Percentiles rank a stretch among this genome's conserved stretches.
Conservation (phyloP, 371 early-diverging fungal species). For the Mucor lusitanicus region DNA sequence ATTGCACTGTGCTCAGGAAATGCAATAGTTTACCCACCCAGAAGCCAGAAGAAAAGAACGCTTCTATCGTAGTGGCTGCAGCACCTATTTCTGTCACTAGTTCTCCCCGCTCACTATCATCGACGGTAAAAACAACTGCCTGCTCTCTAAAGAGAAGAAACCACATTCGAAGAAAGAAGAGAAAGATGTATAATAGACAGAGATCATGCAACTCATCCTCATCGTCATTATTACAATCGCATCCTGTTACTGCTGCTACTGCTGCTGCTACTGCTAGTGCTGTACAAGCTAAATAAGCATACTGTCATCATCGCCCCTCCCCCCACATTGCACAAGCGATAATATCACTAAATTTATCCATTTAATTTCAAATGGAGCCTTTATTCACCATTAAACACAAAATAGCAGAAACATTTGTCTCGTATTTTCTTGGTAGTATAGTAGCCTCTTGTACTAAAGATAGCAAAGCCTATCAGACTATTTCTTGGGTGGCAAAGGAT, state of each 20-base stretch:
- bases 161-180: not conserved
- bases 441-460: too few species aligned
- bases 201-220: not conserved
- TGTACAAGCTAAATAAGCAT: not conserved
- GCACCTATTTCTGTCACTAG: not conserved
- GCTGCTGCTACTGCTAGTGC: not conserved
- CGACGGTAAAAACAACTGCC: not conserved
- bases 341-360: too few species aligned
- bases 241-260: not conserved
- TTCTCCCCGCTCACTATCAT: not conserved
- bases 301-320: too few species aligned
- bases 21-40: constrained; percentile 2
- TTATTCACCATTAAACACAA: not conserved
- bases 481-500: constrained; percentile 5
- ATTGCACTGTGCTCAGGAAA: not conserved
- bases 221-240: not conserved
- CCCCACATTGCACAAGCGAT: too few species aligned
- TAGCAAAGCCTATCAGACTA: not conserved
- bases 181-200: not conserved
- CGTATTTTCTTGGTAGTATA: not conserved
- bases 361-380: too few species aligned
- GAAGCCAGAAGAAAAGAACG: not conserved
- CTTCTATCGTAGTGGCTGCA: not conserved
- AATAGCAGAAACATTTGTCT: not conserved
- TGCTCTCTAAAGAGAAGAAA: not conserved